phyloP scores from a whole-genome alignment of 176 grass and related monocot genomes.

The Calamus simplicifolius region DNA sequence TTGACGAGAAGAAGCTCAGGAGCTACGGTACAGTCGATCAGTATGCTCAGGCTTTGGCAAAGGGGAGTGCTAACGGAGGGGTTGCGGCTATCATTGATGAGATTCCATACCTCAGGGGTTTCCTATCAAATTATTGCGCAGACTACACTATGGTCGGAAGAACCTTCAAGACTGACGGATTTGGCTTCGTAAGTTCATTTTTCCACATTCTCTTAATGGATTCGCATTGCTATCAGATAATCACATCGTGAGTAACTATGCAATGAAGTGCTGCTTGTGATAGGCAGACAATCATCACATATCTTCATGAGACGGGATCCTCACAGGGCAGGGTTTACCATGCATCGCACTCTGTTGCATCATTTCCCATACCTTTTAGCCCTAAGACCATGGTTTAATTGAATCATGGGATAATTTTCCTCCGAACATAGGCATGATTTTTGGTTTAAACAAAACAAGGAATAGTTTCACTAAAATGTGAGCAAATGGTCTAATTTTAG shows the following conservation, averaged over 20 bases:
- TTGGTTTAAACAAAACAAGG: too few species aligned
- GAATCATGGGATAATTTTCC: too few species aligned
- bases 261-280: too few species aligned
- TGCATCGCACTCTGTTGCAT: too few species aligned
- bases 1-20: constrained; percentile 27
- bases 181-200: constrained; percentile 48
- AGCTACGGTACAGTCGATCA: constrained; percentile 13
- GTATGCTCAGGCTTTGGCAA: constrained; percentile 22
- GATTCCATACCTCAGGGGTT: constrained; percentile 46
- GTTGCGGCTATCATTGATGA: constrained; percentile 36
- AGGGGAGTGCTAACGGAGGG: constrained; percentile 43
- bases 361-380: too few species aligned
- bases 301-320: too few species aligned
- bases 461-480: too few species aligned
- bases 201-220: neutral
- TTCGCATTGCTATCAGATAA: neutral
- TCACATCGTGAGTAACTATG: too few species aligned
- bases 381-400: neutral
- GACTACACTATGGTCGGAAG: constrained; percentile 44
- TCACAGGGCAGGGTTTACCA: too few species aligned
- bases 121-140: constrained; percentile 36
- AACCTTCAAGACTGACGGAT: constrained; percentile 39
- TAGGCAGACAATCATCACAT: too few species aligned
- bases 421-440: too few species aligned
- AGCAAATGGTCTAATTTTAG: too few species aligned